Conservation (phyloP, 2,329 filamentous ascomycete genomes). For the Aotearoamyces nothofagi region DNA sequence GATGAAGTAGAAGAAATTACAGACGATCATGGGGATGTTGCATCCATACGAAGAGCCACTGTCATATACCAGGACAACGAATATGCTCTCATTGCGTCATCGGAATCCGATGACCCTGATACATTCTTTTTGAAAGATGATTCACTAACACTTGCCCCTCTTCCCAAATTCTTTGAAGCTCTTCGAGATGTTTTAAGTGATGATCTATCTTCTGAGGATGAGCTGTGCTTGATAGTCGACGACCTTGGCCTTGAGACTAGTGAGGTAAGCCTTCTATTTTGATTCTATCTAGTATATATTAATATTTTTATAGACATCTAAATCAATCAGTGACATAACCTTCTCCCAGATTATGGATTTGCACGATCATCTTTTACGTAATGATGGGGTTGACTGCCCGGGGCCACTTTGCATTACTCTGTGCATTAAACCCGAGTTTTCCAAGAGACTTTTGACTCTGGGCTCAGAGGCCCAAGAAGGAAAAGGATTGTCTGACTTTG, state of each 20-base stretch:
- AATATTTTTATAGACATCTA: slow-evolving; percentile 27
- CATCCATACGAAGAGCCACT: slow-evolving; percentile 32
- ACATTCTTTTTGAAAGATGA: slow-evolving; percentile 41
- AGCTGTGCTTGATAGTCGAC: slow-evolving; percentile 38
- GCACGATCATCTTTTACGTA: slow-evolving; percentile 40
- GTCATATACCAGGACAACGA: slow-evolving; percentile 38
- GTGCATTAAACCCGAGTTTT: slow-evolving; percentile 35
- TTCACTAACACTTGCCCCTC: slow-evolving; percentile 31
- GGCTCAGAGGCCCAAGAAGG: slow-evolving; percentile 35
- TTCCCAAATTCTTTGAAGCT: slow-evolving; percentile 38
- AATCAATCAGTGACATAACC: slow-evolving; percentile 29
- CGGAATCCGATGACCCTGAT: slow-evolving; percentile 33
- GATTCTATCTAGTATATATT: slow-evolving; percentile 14
- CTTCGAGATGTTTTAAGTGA: slow-evolving; percentile 38
- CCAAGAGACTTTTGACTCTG: slow-evolving; percentile 34
- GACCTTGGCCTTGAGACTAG: slow-evolving; percentile 37
- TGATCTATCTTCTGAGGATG: slow-evolving; percentile 37
- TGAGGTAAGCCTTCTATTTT: slow-evolving; percentile 32
- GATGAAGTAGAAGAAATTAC: too few species aligned
- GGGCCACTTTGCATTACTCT: slow-evolving; percentile 43
- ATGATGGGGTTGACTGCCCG: slow-evolving; percentile 36
- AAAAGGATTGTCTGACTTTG: slow-evolving; percentile 26
- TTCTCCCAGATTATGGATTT: slow-evolving; percentile 42
- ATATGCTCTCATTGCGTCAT: slow-evolving; percentile 42
- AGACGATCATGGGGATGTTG: too few species aligned